These are phyloP conservation scores for Sporobolomyces pararoseus DNA, from an alignment of 768 basidiomycete species.

Conservation along the genomic window DNA sequence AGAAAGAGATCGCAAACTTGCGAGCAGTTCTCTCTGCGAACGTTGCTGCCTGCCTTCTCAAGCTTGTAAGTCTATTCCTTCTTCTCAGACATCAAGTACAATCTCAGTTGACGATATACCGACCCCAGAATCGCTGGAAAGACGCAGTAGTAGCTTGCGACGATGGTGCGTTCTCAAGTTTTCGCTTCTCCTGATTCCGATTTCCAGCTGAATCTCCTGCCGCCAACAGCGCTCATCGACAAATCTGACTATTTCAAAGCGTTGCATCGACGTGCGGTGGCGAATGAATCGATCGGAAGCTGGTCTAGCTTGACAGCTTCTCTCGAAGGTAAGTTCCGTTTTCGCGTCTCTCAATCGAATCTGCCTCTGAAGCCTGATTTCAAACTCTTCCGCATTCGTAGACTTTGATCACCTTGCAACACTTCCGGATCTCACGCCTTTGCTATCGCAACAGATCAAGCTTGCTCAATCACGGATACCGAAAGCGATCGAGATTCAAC, in stretches of 20 bases:
- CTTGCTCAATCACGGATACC: slow-evolving; percentile 59
- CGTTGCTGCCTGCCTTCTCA: slow-evolving; percentile 41
- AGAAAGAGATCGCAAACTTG: slow-evolving; percentile 31
- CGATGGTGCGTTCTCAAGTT: slow-evolving; percentile 57
- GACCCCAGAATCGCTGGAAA: slow-evolving; percentile 50
- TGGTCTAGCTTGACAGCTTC: slow-evolving; percentile 80
- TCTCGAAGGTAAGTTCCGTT: slow-evolving; percentile 65
- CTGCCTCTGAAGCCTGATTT: too few relatives aligned
- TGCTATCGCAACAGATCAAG: slow-evolving; percentile 56
- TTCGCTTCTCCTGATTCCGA: neutral
- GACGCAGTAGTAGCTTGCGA: slow-evolving; percentile 76
- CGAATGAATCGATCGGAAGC: slow-evolving; percentile 71
- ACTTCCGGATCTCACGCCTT: slow-evolving; percentile 60
- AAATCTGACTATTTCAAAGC: slow-evolving; percentile 83
- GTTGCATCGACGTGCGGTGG: slow-evolving; percentile 77
- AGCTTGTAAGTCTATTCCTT: slow-evolving; percentile 31
- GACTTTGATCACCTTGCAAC: slow-evolving; percentile 73
- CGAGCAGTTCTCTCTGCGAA: slow-evolving; percentile 40
- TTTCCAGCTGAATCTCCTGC: slow-evolving; percentile 17
- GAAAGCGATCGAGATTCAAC: slow-evolving; percentile 67
- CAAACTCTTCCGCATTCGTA: slow-evolving; percentile 46
- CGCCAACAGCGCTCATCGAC: slow-evolving; percentile 68
- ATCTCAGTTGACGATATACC: neutral
- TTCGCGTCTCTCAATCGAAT: neutral
- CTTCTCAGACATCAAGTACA: neutral